Evolutionary conservation across 768 basidiomycete genomes (phyloP).

Genomic region (Cantharellus anzutake): DNA sequence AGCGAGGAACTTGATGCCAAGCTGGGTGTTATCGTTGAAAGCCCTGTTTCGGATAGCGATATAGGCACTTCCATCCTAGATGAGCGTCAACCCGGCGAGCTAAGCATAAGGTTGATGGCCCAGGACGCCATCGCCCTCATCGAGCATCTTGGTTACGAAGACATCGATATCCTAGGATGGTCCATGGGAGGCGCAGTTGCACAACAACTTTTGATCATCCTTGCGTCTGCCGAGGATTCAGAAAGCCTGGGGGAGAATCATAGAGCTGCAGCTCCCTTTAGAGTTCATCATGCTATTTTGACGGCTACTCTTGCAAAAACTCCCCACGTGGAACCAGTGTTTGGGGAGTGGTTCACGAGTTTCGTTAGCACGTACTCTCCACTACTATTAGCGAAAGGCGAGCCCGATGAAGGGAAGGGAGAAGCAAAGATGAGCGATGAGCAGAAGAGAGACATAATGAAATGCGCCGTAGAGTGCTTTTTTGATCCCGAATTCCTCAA

Average conservation of each 20-base stretch:
- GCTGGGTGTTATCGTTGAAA: not conserved
- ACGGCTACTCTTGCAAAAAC: not conserved
- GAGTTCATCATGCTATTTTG: not conserved
- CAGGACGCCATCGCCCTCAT: not conserved
- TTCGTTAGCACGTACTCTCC: not conserved
- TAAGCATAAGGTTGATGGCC: not conserved
- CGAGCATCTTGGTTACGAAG: not conserved
- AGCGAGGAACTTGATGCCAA: no score
- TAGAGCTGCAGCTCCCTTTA: not conserved
- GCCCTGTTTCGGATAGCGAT: not conserved
- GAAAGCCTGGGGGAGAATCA: not conserved
- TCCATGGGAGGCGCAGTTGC: not conserved
- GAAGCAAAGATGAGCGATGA: not conserved
- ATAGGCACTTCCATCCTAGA: not conserved
- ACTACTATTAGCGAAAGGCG: not conserved
- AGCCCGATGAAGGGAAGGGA: not conserved
- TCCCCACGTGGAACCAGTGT: not conserved
- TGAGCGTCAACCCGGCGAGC: not conserved
- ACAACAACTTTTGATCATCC: not conserved
- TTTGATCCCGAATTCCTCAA: not conserved
- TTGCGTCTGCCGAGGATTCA: not conserved
- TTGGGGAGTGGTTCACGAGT: not conserved
- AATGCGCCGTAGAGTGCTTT: not conserved
- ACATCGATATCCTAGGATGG: not conserved
- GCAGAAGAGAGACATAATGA: not conserved